phyloP scores from a whole-genome alignment of 129 eudicot genomes.

The Helianthus tuberosus region DNA sequence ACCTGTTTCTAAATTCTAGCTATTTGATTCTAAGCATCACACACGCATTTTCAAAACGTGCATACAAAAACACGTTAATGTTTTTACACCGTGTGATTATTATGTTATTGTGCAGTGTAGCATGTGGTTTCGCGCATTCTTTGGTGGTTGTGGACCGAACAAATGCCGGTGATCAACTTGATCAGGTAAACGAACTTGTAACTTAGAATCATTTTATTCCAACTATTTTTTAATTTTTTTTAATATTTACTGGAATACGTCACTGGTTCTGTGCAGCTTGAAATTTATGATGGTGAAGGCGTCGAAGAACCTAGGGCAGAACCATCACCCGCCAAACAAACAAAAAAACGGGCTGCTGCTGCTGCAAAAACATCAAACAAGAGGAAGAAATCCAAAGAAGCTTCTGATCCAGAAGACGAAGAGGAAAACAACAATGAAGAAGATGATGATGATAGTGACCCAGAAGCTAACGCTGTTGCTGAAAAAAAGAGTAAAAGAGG shows the following conservation, averaged over 20 bases:
- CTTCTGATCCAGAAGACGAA: constrained; percentile 66
- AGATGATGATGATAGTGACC: constrained; percentile 52
- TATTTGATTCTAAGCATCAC: not conserved
- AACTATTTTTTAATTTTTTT: not conserved
- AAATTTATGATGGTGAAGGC: constrained; percentile 64
- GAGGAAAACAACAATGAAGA: constrained; percentile 28
- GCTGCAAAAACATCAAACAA: constrained; percentile 54
- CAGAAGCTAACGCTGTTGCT: constrained; percentile 50
- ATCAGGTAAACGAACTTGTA: constrained; percentile 53
- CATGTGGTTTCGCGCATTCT: constrained; percentile 93
- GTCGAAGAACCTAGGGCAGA: constrained; percentile 42
- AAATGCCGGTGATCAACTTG: constrained; percentile 58
- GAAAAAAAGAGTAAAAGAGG: constrained; percentile 52
- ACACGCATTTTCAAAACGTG: not conserved
- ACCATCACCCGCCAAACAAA: constrained; percentile 36
- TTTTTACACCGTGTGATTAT: constrained; percentile 7
- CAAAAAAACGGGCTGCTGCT: constrained; percentile 40
- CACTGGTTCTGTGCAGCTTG: constrained; percentile 54
- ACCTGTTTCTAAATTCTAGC: not conserved
- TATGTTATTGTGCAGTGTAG: constrained; percentile 56
- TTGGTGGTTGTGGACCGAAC: constrained; percentile 84
- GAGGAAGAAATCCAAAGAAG: constrained; percentile 63
- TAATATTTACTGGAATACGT: not conserved
- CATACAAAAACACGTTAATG: not conserved
- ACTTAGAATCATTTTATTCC: not conserved